A percentile compares a stretch with the other conserved stretches of the same genome.
phyloP scores from a whole-genome alignment of 2,329 filamentous ascomycete species.

The Pseudocercospora macadamiae region DNA sequence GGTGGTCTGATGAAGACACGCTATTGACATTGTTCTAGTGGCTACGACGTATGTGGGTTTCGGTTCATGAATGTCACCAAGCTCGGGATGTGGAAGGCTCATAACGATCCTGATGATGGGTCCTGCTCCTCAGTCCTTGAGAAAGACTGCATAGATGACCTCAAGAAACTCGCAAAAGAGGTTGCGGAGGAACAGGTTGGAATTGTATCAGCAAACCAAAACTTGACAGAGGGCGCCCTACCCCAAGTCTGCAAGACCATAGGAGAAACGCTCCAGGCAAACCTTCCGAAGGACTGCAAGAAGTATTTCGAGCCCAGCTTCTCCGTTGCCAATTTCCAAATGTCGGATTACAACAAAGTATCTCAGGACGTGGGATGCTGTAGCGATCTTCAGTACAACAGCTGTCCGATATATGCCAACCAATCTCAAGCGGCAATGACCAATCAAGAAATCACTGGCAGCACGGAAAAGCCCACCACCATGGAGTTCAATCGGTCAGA shows the following conservation, averaged over 20 bases:
- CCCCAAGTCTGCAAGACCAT: neutral
- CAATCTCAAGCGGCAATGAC: neutral
- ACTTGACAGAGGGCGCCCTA: neutral
- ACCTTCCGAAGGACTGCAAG: neutral
- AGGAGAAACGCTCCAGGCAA: neutral
- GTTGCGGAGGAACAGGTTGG: neutral
- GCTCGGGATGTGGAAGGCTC: neutral
- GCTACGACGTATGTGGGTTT: constrained; percentile 11
- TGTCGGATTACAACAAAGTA: neutral
- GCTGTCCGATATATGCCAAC: constrained; percentile 2
- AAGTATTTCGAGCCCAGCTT: neutral
- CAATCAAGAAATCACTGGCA: neutral
- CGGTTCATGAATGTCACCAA: neutral
- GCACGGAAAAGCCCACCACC: neutral
- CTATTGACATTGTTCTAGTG: neutral
- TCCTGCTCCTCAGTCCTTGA: neutral
- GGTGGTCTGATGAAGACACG: neutral
- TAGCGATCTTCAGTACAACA: constrained; percentile 1
- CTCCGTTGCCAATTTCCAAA: neutral
- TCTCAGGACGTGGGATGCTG: neutral
- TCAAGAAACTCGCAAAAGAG: neutral
- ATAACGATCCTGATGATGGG: neutral
- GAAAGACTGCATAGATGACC: neutral
- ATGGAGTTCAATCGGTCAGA: neutral
- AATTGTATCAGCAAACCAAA: neutral